Evolutionary conservation across 202 grass and related monocot species (phyloP), one percentile per base, ranked within the genome.

Genomic region (Saccharum hybrid): DNA sequence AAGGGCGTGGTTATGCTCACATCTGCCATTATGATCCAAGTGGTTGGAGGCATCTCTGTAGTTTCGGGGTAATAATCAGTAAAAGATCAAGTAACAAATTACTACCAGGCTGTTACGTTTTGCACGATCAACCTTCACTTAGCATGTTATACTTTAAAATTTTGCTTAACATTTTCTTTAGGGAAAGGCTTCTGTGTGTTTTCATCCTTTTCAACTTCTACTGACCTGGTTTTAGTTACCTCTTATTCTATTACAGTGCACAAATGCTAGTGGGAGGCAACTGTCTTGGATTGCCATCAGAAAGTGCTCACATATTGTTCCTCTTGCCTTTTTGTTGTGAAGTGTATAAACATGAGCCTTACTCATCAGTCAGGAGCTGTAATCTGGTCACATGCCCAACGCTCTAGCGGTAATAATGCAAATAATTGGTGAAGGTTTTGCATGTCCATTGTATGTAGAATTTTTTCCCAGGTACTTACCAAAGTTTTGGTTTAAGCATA

Each of bases 321-420:
- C 22, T 84, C 37, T 6, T 57, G 61, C 4, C 18, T 68, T 65
- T 52, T 9, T 56, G 43, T 51, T 40, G 2, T 49, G 13, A 26
- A 75, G 31, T 34, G 18, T 37, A 66, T 37, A 54, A 7, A n/a
- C 15, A 66, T 26, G 83, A 79, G n/a, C 41, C 66, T 85, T 71
- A 22, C 15, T 65, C 36, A 45, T 28, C 7, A 5, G 19, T n/a
- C 18, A 79, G 23, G 57, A 72, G 2, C 4, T 3, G 43, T 56
- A 10, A 40, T 66, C 1, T 86, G 4, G 14, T 34, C 16, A 16
- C 45, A 65, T 51, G 10, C 54, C 30, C 63, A 79, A 79, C 1
- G 30, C 10, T 10, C 43, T 52, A 52, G 6, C 6, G 19, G 43
- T 21, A 39, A 26, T 56, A 40, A 39, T 19, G 51, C 14, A 38